Evolutionary conservation across 1,284 basidiomycete genomes (phyloP).

Genomic region (Paramarasmius palmivorus): DNA sequence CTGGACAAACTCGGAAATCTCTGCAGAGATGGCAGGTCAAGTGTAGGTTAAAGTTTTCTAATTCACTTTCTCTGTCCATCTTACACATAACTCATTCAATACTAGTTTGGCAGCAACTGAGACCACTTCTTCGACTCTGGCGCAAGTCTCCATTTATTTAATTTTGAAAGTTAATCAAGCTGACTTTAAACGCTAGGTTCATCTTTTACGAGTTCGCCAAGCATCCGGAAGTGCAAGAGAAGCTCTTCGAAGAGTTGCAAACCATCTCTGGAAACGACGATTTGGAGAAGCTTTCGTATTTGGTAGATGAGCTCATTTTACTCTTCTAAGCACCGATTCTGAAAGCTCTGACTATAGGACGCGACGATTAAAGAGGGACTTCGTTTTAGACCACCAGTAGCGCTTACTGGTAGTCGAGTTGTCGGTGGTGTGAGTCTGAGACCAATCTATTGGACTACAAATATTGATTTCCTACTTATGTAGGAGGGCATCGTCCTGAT

Average conservation of each 20-base stretch:
- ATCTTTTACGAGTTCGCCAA: conserved; percentile 1
- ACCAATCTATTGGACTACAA: no score
- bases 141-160: not conserved
- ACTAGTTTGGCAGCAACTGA: not conserved
- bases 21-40: conserved; percentile 1
- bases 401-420: conserved; percentile 1
- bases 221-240: not conserved
- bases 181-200: not conserved
- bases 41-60: not conserved
- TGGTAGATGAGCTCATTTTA: no score
- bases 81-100: not conserved
- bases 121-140: not conserved
- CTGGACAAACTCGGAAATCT: not conserved
- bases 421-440: not conserved
- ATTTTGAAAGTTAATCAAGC: not conserved
- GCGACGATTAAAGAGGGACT: not conserved
- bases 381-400: not conserved
- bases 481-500: not conserved
- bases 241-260: not conserved
- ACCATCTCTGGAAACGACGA: not conserved
- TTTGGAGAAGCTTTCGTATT: no score
- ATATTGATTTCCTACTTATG: no score
- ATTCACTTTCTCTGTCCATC: not conserved
- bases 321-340: no score
- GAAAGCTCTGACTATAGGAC: not conserved